Evolutionary conservation across 208 protist species (phyloP), one percentile per base, ranked within the genome.

Genomic region (Leishmania mexicana): DNA sequence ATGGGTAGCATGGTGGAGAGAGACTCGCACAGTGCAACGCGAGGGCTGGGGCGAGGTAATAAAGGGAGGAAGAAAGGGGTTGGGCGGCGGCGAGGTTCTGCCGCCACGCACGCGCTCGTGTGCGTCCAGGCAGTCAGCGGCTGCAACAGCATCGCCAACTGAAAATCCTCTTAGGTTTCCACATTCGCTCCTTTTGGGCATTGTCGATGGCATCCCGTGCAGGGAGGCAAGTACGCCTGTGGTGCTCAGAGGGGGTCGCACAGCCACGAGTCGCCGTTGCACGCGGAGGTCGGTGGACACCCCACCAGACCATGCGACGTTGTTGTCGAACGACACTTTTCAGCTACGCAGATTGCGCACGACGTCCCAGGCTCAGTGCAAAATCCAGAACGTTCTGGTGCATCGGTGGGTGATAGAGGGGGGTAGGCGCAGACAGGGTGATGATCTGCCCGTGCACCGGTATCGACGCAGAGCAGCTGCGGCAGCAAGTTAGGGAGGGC

Each of bases 271-370:
- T 47, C 38, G 35, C 49, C 62, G 28, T 51, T 1, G 45, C 76
- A 85, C 45, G 76, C 76, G 0, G 82, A 78, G 28, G 38, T 81
- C 53, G 49, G 49, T 60, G 78, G 77, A 60, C 76, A 81, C 65
- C 77, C 78, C 67, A 73, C 47, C 70, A 65, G 67, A 3, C 77
- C 82, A 19, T 42, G 35, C n/a, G 62, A 75, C 60, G 71, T 60
- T 28, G 77, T 45, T 6, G 82, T 58, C 0, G 73, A 5, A 1
- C 3, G 54, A 21, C 80, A 84, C 13, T n/a, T 51, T n/a, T 60
- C 81, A 47, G 53, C 79, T 2, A 49, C 31, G 60, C 89, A 93
- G 45, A 89, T 40, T 11, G 85, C 89, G 57, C 87, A 93, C 40
- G 58, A 54, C 38, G 87, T 87, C 19, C 58, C 72, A 1, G 79